Evolutionary conservation across 345 rosid genomes (phyloP), one percentile per base, ranked within the genome.

Genomic region (Xanthoceras sorbifolium): DNA sequence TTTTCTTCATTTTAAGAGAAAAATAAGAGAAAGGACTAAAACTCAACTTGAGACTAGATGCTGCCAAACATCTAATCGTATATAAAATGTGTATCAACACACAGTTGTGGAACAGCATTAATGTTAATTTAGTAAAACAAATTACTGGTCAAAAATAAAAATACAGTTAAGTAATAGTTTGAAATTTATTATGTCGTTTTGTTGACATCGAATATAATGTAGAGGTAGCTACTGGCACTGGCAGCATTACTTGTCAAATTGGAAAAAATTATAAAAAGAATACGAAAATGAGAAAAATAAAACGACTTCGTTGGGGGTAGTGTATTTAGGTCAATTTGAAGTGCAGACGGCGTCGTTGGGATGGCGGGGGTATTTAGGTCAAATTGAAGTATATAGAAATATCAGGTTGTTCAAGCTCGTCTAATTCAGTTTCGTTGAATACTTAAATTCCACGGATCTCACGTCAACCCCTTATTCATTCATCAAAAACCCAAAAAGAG

Each of bases 341-440:
- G n/a, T n/a, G n/a, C n/a, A n/a, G n/a, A 72, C 55, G 36, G 0
- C 4, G 15, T 6, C 74, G 48, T 71, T 54, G 12, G 14, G 17
- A 29, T 8, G 9, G 0, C 2, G 42, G 40, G 82, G 81, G 76
- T n/a, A 71, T 38, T 76, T 34, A 42, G 46, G 83, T 82, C 71
- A 60, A 38, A 12, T 17, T n/a, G 11, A 1, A 3, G 44, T 4
- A 25, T n/a, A n/a, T 0, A 22, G 4, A 15, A 20, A 31, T 9
- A 32, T 52, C 74, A 31, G 4, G 38, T 5, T 18, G 4, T 12
- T 10, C 42, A 38, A n/a, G 55, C 63, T 10, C 9, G 6, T 10
- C 40, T 50, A 3, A 18, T 29, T 7, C 15, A 38, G 26, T 60
- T 34, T 31, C 67, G 5, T 40, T n/a, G n/a, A n/a, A n/a, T n/a